Evolutionary conservation across 176 grass and related monocot genomes (phyloP).

Genomic region (Poa annua): DNA sequence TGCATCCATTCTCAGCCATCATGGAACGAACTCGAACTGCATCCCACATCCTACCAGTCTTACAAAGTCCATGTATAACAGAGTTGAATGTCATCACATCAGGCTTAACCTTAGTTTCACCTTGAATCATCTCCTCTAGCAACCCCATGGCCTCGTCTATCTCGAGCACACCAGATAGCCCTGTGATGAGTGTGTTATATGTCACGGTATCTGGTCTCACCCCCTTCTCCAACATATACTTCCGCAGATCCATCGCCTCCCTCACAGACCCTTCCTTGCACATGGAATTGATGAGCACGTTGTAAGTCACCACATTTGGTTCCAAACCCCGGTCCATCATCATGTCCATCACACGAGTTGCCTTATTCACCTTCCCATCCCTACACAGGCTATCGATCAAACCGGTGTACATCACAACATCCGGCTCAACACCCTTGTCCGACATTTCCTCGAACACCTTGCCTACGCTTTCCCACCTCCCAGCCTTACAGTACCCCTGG

Average conservation of each 20-base stretch:
- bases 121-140: conserved; percentile 59
- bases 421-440: conserved; percentile 35
- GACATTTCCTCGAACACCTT: conserved; percentile 69
- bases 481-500: conserved; percentile 57
- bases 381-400: conserved; percentile 73
- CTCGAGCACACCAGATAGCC: conserved; percentile 54
- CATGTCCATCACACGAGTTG: conserved; percentile 42
- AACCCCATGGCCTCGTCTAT: conserved; percentile 53
- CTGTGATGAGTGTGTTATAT: conserved; percentile 57
- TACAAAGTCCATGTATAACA: conserved; percentile 68
- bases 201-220: conserved; percentile 54
- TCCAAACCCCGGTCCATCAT: conserved; percentile 61
- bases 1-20: conserved; percentile 52
- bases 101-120: conserved; percentile 40
- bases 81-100: conserved; percentile 56
- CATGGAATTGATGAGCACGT: conserved; percentile 59
- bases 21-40: conserved; percentile 47
- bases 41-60: conserved; percentile 41
- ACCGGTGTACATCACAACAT: conserved; percentile 53
- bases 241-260: conserved; percentile 35
- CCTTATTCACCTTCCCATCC: conserved; percentile 52
- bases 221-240: conserved; percentile 48
- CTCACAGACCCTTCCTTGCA: conserved; percentile 52
- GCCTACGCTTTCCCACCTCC: conserved; percentile 56
- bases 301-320: conserved; percentile 61